A percentile compares a stretch with the other conserved stretches of the same genome.
Evolutionary conservation across 768 basidiomycete genomes (phyloP).

Genomic region (Boletus reticuloceps): DNA sequence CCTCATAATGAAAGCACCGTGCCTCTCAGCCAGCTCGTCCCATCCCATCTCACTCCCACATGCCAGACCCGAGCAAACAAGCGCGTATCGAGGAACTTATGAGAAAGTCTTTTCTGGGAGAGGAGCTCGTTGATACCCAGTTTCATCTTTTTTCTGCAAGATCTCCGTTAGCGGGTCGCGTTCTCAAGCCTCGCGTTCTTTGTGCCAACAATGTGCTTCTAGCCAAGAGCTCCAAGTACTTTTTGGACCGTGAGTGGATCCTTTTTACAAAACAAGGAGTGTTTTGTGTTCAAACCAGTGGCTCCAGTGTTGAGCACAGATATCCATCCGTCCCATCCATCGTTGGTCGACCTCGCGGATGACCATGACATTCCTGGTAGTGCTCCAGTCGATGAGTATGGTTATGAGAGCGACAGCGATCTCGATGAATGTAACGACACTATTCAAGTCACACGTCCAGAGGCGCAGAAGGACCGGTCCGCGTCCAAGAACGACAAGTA

Average conservation of each 20-base stretch:
- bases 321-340: not conserved
- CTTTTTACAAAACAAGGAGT: no score
- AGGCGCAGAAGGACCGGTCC: no score
- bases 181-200: slow-evolving; percentile 20
- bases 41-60: not conserved
- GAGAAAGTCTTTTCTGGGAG: slow-evolving; percentile 24
- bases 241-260: slow-evolving; percentile 1
- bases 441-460: no score
- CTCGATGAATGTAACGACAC: not conserved
- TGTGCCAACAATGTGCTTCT: slow-evolving; percentile 30
- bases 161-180: not conserved
- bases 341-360: not conserved
- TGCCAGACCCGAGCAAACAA: slow-evolving; percentile 5
- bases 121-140: slow-evolving; percentile 28
- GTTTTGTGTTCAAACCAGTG: no score
- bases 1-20: no score
- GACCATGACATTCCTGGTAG: not conserved
- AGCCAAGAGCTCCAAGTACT: slow-evolving; percentile 22
- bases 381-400: not conserved
- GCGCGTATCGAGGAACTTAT: slow-evolving; percentile 20
- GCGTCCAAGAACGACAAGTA: no score
- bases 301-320: not conserved
- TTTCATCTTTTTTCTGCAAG: slow-evolving; percentile 28
- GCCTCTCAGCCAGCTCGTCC: no score
- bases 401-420: not conserved